Evolutionary conservation across 2,329 filamentous ascomycete species (phyloP).

Genomic region (Sporothrix schenckii): DNA sequence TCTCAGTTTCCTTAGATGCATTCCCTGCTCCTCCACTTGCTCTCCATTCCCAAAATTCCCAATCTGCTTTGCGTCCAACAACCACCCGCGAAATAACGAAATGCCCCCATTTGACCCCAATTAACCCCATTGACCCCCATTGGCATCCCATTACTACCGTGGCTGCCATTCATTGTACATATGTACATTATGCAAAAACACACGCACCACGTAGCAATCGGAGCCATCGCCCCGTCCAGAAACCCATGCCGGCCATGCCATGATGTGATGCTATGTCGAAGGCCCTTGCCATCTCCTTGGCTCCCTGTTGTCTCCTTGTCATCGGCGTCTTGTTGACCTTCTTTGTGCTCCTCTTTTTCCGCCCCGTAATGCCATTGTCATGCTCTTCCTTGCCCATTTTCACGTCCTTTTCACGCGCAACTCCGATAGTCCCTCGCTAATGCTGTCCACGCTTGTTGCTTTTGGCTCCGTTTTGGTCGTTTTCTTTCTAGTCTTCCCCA

Average conservation of each 20-base stretch:
- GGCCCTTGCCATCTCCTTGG: not conserved
- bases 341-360: slow-evolving; percentile 19
- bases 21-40: too few relatives aligned
- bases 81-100: slow-evolving; percentile 4
- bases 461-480: not conserved
- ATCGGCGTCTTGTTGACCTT: slow-evolving; percentile 2
- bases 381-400: not conserved
- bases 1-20: not conserved
- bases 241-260: slow-evolving; percentile 19
- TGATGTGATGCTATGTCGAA: slow-evolving; percentile 21
- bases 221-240: slow-evolving; percentile 13
- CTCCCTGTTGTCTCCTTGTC: not conserved
- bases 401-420: slow-evolving; percentile 11
- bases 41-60: not conserved
- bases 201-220: slow-evolving; percentile 21
- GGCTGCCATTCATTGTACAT: not conserved
- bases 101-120: not conserved
- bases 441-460: slow-evolving; percentile 3
- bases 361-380: slow-evolving; percentile 15
- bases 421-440: slow-evolving; percentile 10
- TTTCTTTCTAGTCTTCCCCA: not conserved
- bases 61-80: not conserved
- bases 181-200: slow-evolving; percentile 8
- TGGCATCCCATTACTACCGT: not conserved
- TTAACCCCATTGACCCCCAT: not conserved